A percentile compares a stretch with the other conserved stretches of the same genome.
Evolutionary conservation across 108 stramenopile genomes (phyloP).

Genomic region (Cyclotella atomus): DNA sequence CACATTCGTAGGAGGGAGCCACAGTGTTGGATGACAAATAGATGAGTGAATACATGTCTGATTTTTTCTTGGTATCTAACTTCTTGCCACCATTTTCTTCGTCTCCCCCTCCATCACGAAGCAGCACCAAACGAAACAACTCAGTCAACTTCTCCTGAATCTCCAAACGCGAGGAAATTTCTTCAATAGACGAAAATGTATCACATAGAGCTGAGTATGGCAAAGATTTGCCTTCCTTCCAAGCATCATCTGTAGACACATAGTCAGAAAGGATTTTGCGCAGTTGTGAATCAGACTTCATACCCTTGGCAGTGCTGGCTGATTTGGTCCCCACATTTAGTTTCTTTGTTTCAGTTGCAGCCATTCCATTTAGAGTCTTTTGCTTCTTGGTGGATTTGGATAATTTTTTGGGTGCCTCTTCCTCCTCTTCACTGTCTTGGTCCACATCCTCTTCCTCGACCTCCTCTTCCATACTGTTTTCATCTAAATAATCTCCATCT

Average conservation of each 20-base stretch:
- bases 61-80: slow-evolving; percentile 12
- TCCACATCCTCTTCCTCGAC: slow-evolving; percentile 21
- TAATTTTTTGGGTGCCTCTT: slow-evolving; percentile 9
- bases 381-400: slow-evolving; percentile 11
- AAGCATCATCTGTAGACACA: slow-evolving; percentile 27
- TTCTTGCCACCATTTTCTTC: background rate
- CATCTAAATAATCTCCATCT: slow-evolving; percentile 8
- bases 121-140: slow-evolving; percentile 67
- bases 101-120: slow-evolving; percentile 40
- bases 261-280: background rate
- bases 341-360: background rate
- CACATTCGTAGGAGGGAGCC: slow-evolving; percentile 93
- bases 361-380: slow-evolving; percentile 32
- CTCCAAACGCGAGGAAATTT: slow-evolving; percentile 78
- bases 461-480: slow-evolving; percentile 35
- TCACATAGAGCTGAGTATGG: slow-evolving; percentile 77
- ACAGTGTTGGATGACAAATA: slow-evolving; percentile 91
- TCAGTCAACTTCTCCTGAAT: slow-evolving; percentile 85
- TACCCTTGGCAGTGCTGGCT: slow-evolving; percentile 44
- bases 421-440: slow-evolving; percentile 23
- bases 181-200: slow-evolving; percentile 81
- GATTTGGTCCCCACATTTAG: slow-evolving; percentile 18
- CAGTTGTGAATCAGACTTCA: slow-evolving; percentile 45
- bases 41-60: slow-evolving; percentile 79
- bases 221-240: slow-evolving; percentile 1